These are phyloP conservation scores for Aurinia saxatilis DNA, from an alignment of 345 rosid genomes.

Conservation along the genomic window DNA sequence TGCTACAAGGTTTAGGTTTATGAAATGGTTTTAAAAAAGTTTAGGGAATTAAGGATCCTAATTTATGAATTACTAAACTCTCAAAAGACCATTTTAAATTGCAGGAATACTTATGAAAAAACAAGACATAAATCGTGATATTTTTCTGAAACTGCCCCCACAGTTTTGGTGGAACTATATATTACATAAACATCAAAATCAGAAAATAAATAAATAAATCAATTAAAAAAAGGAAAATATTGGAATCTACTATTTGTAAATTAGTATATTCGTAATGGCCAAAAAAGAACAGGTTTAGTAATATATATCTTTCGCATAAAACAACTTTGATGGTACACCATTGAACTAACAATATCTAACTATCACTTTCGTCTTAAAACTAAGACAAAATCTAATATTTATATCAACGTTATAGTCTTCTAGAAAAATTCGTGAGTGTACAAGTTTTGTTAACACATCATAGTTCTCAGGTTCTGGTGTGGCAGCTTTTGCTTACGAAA, in stretches of 20 bases:
- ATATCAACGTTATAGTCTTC: background rate
- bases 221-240: background rate
- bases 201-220: background rate
- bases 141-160: background rate
- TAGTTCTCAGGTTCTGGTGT: constrained; percentile 9
- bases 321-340: background rate
- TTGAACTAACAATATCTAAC: constrained; percentile 18
- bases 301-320: background rate
- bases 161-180: background rate
- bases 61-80: too few species aligned
- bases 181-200: background rate
- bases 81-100: too few species aligned
- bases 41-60: too few species aligned
- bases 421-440: background rate
- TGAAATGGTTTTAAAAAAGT: too few species aligned
- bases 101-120: too few species aligned
- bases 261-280: constrained; percentile 11
- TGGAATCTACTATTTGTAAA: constrained; percentile 4
- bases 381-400: background rate
- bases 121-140: background rate
- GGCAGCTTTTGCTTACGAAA: constrained; percentile 24
- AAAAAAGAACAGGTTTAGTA: background rate
- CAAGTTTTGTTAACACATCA: constrained; percentile 15
- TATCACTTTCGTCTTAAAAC: constrained; percentile 12
- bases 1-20: too few species aligned